Evolutionary conservation across 139 green algal species (phyloP), one percentile per base, ranked within the genome.

Genomic region (Tetradesmus lagerheimii): DNA sequence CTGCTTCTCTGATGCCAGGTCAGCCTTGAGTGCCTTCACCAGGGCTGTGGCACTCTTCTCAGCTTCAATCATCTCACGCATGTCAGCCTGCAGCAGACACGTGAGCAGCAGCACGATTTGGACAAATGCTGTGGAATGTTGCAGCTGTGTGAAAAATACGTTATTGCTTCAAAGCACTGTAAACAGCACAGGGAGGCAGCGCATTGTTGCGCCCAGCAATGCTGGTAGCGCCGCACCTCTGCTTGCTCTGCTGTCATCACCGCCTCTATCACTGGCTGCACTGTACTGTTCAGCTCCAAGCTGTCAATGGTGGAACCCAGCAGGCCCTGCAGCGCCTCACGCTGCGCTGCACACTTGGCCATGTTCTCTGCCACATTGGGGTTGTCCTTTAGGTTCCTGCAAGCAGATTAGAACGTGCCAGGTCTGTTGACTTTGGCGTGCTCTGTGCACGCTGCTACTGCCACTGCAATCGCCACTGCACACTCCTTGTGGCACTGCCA

Each of bases 311-410:
- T 92, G 47, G 89, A 87, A n/a, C 80, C 85, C 53, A 98, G 71
- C 50, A 98, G 92, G 62, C 91, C 80, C 83, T 94, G 90, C 79
- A 98, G 89, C 4, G 84, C 50, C 86, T 95, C 89, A 0, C 96
- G 94, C 93, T 97, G 93, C 6, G 85, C 67, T 18, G 93, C 93
- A 37, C 96, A 93, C 91, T 97, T 97, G n/a, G 92, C 92, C 93
- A 97, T 97, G 91, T 98, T 98, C 57, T 97, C 95, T 43, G 92
- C 79, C 8, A 98, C 95, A 76, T 97, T 97, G 25, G 95, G 96
- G 89, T 96, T 98, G 91, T 97, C 95, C 85, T 96, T 97, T 43
- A 98, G 93, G 88, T 97, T 97, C 20, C 95, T 91, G 57, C 57
- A 71, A 71, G 57, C 57, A 71, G 23, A 71, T 20, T 2, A 23